Percentiles rank a stretch among this genome's conserved stretches.
Conservation (phyloP, 2,329 filamentous ascomycete genomes). For the Triangularia verruculosa region DNA sequence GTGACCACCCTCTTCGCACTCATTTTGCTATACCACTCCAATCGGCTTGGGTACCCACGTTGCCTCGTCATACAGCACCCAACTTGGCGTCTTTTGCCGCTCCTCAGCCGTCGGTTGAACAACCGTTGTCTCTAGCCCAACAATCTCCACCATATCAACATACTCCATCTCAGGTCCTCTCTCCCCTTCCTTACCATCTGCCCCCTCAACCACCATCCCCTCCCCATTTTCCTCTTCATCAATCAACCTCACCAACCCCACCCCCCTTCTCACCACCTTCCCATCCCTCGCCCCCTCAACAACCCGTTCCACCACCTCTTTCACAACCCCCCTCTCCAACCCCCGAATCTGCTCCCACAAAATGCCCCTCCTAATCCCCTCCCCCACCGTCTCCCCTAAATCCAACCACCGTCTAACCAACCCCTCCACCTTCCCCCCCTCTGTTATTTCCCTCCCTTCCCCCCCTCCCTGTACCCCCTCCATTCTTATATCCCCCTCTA, state of each 20-base stretch:
- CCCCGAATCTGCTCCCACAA: constrained; percentile 34
- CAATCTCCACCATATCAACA: constrained; percentile 13
- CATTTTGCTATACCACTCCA: constrained; percentile 44
- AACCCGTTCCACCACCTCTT: constrained; percentile 40
- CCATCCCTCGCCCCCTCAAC: constrained; percentile 42
- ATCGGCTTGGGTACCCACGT: constrained; percentile 58
- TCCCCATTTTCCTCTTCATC: constrained; percentile 20
- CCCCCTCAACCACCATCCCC: constrained; percentile 22
- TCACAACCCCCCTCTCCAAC: constrained; percentile 38
- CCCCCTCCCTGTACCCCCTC: not conserved
- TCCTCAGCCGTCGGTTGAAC: constrained; percentile 22
- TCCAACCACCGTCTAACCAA: constrained; percentile 18
- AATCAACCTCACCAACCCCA: constrained; percentile 44
- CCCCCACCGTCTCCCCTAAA: constrained; percentile 17
- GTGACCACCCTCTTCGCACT: constrained; percentile 19
- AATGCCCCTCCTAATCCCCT: constrained; percentile 23
- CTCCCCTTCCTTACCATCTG: constrained; percentile 26
- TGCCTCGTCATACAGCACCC: constrained; percentile 49
- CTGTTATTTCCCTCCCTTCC: constrained; percentile 10
- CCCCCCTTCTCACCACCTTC: constrained; percentile 42
- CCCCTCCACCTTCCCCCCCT: constrained; percentile 25
- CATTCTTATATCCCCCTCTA: not conserved
- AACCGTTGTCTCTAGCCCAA: not conserved
- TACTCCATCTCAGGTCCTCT: constrained; percentile 27
- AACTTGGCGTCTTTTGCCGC: constrained; percentile 35